Percentiles rank a stretch among this genome's conserved stretches.
These are phyloP conservation scores for Mycena latifolia DNA, from an alignment of 768 basidiomycete species.

Conservation along the genomic window DNA sequence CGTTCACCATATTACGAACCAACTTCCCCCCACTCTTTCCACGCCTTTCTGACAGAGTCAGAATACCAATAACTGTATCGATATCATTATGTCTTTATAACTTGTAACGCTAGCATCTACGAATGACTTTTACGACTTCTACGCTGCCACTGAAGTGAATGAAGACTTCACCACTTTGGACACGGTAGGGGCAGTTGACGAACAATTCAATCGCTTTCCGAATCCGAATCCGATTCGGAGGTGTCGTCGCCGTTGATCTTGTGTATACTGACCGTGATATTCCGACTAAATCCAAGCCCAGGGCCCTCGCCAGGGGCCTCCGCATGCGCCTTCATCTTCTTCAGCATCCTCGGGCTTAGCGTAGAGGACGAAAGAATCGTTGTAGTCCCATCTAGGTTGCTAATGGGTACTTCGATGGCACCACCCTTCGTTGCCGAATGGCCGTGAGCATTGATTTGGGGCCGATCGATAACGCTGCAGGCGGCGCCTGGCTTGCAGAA, in stretches of 20 bases:
- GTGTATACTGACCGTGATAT: not conserved
- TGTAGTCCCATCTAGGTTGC: conserved; percentile 43
- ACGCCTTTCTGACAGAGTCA: conserved; percentile 23
- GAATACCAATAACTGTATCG: conserved; percentile 22
- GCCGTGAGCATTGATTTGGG: conserved; percentile 20
- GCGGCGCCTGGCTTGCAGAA: conserved; percentile 47
- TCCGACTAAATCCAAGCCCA: not conserved
- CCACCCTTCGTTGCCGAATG: conserved; percentile 16
- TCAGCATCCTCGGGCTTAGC: conserved; percentile 43
- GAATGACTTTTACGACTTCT: no score
- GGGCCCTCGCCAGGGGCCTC: conserved; percentile 8
- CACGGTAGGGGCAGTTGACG: no score
- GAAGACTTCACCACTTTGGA: no score
- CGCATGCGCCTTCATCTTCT: conserved; percentile 36
- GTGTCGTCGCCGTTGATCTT: not conserved
- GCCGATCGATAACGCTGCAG: conserved; percentile 45
- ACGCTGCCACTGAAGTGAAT: no score
- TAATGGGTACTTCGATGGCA: conserved; percentile 29
- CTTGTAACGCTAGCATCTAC: conserved; percentile 24
- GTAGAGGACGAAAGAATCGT: conserved; percentile 43
- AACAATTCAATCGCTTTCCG: not conserved
- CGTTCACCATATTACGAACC: not conserved
- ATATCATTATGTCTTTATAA: conserved; percentile 30
- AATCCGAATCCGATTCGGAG: not conserved
- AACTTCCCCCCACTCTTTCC: not conserved